Evolutionary conservation across 2,329 filamentous ascomycete genomes (phyloP).

Genomic region (Claviceps sp.): DNA sequence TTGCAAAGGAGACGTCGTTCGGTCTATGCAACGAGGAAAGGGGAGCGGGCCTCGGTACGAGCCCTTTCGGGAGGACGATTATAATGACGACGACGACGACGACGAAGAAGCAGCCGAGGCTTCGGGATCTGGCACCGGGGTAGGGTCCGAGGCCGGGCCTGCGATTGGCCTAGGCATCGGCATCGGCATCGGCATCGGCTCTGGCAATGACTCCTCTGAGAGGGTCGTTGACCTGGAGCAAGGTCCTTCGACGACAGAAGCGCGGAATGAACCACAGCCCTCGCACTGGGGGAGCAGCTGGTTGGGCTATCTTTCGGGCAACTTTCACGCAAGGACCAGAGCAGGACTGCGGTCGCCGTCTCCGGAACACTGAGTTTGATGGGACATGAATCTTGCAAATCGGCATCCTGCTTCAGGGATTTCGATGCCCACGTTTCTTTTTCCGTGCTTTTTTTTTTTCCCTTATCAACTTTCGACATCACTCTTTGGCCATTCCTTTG

Average conservation of each 20-base stretch:
- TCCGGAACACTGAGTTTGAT: conserved; percentile 11
- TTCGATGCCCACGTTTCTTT: background rate
- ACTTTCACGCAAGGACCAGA: conserved; percentile 9
- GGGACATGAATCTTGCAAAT: background rate
- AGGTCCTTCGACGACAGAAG: conserved; percentile 17
- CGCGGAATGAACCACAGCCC: conserved; percentile 9
- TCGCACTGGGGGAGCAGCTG: conserved; percentile 20
- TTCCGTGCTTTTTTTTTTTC: background rate
- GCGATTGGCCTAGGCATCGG: background rate
- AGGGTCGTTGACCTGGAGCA: conserved; percentile 30
- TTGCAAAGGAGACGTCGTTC: conserved; percentile 93
- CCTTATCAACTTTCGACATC: background rate
- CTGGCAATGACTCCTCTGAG: conserved; percentile 10
- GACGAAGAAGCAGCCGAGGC: conserved; percentile 18
- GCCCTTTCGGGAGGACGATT: conserved; percentile 39
- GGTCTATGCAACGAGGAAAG: conserved; percentile 43
- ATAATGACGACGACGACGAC: conserved; percentile 26
- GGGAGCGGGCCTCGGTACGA: conserved; percentile 40
- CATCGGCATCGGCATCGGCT: background rate
- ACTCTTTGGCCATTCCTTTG: background rate
- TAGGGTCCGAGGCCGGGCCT: background rate
- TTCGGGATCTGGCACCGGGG: conserved; percentile 13
- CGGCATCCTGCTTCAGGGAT: background rate
- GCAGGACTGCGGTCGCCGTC: conserved; percentile 12
- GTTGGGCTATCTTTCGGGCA: conserved; percentile 24